Evolutionary conservation across 1,284 basidiomycete species (phyloP).

Genomic region (Malassezia japonica): DNA sequence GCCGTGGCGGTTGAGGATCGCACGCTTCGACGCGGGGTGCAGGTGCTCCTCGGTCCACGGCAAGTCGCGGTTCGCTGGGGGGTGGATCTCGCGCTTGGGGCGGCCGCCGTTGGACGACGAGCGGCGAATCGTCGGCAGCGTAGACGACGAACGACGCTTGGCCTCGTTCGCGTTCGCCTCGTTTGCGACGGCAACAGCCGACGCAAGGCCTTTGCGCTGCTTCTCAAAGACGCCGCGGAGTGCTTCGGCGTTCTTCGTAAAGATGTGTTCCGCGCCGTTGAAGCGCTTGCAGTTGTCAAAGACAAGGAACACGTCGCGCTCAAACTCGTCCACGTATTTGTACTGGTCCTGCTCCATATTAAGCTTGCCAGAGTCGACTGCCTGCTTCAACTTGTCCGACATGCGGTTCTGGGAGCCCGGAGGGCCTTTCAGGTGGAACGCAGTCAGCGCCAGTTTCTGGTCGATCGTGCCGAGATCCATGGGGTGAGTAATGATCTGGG

Average conservation of each 20-base stretch:
- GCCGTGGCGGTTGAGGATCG: conserved; percentile 15
- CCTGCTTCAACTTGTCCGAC: conserved; percentile 37
- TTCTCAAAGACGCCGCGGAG: conserved; percentile 80
- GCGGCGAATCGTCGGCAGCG: conserved; percentile 68
- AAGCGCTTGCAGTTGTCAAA: conserved; percentile 82
- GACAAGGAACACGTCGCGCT: conserved; percentile 52
- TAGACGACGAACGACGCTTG: conserved; percentile 61
- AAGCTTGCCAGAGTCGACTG: conserved; percentile 21
- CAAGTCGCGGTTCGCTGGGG: conserved; percentile 82
- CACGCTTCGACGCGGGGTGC: conserved; percentile 15
- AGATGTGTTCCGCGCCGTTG: conserved; percentile 76
- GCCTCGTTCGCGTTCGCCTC: conserved; percentile 15
- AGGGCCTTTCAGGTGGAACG: conserved; percentile 27
- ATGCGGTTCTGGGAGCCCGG: conserved; percentile 13
- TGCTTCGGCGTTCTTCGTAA: conserved; percentile 68
- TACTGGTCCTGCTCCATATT: conserved; percentile 34
- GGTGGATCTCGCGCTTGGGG: conserved; percentile 93
- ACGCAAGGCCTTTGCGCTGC: conserved; percentile 53
- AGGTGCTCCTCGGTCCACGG: conserved; percentile 62
- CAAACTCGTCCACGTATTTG: conserved; percentile 26
- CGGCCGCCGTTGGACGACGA: conserved; percentile 57
- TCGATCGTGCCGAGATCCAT: conserved; percentile 96
- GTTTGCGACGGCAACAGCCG: conserved; percentile 51
- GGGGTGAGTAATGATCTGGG: conserved; percentile 71
- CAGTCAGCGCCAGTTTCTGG: conserved; percentile 56